Conservation (phyloP, 2,329 filamentous ascomycete species). For the Fusarium oxysporum region DNA sequence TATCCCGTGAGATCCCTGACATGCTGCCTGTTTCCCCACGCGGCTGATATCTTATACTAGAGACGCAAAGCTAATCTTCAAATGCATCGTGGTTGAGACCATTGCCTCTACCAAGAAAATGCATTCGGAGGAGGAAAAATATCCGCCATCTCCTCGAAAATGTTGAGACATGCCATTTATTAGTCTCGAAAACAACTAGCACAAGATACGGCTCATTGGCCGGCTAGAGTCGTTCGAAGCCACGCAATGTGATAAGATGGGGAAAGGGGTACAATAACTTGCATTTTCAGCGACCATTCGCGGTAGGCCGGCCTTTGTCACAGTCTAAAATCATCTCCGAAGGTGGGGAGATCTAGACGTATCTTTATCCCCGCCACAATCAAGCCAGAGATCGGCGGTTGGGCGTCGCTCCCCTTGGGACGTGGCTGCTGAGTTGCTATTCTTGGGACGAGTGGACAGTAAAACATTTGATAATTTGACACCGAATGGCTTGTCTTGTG, state of each 20-base stretch:
- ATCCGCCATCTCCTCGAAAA: background rate
- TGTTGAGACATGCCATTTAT: conserved; percentile 19
- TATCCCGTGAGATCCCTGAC: conserved; percentile 14
- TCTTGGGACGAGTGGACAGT: conserved; percentile 22
- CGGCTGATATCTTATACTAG: conserved; percentile 11
- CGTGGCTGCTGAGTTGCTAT: conserved; percentile 29
- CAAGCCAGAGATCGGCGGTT: conserved; percentile 30
- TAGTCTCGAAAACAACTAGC: conserved; percentile 8
- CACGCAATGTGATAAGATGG: conserved; percentile 12
- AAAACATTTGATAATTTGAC: conserved; percentile 3
- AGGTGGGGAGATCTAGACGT: conserved; percentile 14
- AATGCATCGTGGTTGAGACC: conserved; percentile 20
- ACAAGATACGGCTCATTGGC: conserved; percentile 9
- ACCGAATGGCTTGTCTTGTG: conserved; percentile 6
- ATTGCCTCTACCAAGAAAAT: conserved; percentile 25
- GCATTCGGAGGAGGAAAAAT: conserved; percentile 6
- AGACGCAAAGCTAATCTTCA: conserved; percentile 34
- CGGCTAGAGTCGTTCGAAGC: conserved; percentile 17
- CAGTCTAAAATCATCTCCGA: conserved; percentile 18
- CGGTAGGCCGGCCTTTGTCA: background rate
- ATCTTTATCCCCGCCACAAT: conserved; percentile 26
- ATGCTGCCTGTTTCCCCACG: conserved; percentile 19
- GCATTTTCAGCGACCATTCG: background rate
- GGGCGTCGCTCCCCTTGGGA: conserved; percentile 13
- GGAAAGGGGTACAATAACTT: conserved; percentile 10